Conservation (phyloP, 208 protist species). For the Trypanosomatidae sp. region DNA sequence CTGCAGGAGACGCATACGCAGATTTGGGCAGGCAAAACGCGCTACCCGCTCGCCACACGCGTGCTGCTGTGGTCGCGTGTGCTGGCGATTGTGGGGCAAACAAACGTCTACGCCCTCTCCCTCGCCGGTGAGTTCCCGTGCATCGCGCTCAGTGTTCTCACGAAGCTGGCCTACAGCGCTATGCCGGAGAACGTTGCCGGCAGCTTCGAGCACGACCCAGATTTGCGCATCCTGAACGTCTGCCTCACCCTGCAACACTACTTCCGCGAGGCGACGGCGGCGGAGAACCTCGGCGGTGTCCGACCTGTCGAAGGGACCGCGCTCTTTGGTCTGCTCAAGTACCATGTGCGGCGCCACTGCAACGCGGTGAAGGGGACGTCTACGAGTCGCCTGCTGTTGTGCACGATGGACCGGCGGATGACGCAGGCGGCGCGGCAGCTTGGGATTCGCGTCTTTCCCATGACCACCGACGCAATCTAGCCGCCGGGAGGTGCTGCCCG, state of each 20-base stretch:
- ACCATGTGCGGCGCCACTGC: conserved; percentile 76
- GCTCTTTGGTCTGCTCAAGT: conserved; percentile 83
- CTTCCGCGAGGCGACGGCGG: conserved; percentile 33
- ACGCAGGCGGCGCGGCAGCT: conserved; percentile 52
- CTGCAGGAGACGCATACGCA: conserved; percentile 60
- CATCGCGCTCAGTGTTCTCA: conserved; percentile 45
- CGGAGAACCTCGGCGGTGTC: conserved; percentile 28
- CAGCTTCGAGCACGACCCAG: conserved; percentile 56
- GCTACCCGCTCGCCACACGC: conserved; percentile 36
- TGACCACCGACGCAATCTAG: neutral
- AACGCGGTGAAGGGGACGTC: conserved; percentile 67
- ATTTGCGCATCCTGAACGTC: conserved; percentile 79
- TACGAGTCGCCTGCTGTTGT: conserved; percentile 54
- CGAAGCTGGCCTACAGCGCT: conserved; percentile 65
- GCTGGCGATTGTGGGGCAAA: conserved; percentile 39
- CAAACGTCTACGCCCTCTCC: conserved; percentile 52
- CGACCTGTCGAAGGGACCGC: conserved; percentile 50
- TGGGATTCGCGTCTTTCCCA: conserved; percentile 69
- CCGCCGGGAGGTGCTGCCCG: too few relatives aligned
- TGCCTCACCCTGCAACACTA: conserved; percentile 68
- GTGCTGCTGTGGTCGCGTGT: conserved; percentile 74
- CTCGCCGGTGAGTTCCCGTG: conserved; percentile 63
- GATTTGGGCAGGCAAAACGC: conserved; percentile 54
- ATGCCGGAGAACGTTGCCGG: conserved; percentile 17
- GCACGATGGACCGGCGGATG: conserved; percentile 74